These are phyloP conservation scores for Hypomontagnella monticulosa DNA, from an alignment of 495 filamentous ascomycete genomes.

Conservation along the genomic window DNA sequence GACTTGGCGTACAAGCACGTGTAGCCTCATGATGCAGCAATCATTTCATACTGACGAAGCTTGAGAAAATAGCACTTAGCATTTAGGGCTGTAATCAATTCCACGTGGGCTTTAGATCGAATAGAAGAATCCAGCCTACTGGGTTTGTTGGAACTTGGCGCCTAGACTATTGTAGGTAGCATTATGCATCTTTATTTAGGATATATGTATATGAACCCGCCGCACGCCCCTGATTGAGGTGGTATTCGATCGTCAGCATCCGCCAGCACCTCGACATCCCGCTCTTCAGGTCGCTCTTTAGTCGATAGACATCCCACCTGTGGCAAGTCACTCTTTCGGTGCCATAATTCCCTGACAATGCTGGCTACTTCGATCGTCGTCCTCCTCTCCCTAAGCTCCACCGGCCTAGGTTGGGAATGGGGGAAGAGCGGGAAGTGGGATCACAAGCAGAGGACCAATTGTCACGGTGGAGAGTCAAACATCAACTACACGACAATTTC, in stretches of 20 bases:
- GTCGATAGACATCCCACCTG: not conserved
- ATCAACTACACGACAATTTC: constrained; percentile 71
- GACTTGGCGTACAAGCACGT: constrained; percentile 18
- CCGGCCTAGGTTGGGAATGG: constrained; percentile 30
- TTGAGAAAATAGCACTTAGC: not conserved
- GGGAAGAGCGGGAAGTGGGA: constrained; percentile 32
- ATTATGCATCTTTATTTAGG: constrained; percentile 1
- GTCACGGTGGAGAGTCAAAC: constrained; percentile 33
- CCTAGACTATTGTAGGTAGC: constrained; percentile 10
- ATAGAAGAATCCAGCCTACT: constrained; percentile 8
- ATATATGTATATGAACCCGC: constrained; percentile 5
- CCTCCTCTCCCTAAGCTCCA: constrained; percentile 27
- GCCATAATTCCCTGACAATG: constrained; percentile 11
- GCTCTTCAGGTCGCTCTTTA: constrained; percentile 4
- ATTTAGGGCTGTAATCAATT: constrained; percentile 1
- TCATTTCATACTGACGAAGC: not conserved
- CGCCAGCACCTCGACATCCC: not conserved
- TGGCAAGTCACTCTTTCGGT: constrained; percentile 1
- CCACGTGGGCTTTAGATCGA: constrained; percentile 9
- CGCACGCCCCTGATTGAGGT: constrained; percentile 6
- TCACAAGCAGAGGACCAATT: constrained; percentile 10
- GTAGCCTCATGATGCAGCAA: not conserved
- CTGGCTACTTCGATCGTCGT: constrained; percentile 17
- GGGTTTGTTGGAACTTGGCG: constrained; percentile 27
- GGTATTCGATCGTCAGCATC: constrained; percentile 21